Percentiles rank a stretch among this genome's conserved stretches.
phyloP scores from a whole-genome alignment of 768 basidiomycete species.

The Pilatotrama ljubarskyi region DNA sequence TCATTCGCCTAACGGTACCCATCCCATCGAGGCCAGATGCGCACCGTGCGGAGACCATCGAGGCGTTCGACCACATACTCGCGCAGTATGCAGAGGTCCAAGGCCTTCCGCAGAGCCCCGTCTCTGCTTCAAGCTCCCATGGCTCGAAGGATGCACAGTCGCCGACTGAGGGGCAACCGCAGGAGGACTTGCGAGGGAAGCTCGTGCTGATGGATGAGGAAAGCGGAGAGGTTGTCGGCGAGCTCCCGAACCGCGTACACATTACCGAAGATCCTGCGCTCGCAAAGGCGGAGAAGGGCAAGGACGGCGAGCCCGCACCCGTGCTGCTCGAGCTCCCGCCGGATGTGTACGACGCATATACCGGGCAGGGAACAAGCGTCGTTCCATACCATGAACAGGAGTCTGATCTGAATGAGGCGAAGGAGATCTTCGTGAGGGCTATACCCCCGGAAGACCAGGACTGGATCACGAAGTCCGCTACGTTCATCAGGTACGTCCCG shows the following conservation, averaged over 20 bases:
- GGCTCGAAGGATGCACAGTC: neutral
- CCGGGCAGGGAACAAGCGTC: constrained; percentile 21
- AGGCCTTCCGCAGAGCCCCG: constrained; percentile 18
- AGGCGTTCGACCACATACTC: constrained; percentile 66
- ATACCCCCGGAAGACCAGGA: constrained; percentile 70
- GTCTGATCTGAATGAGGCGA: constrained; percentile 33
- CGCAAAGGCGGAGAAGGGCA: constrained; percentile 37
- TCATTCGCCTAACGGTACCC: constrained; percentile 31
- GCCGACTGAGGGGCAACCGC: neutral
- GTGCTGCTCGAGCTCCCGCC: constrained; percentile 75
- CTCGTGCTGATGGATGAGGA: constrained; percentile 73
- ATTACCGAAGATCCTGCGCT: constrained; percentile 63
- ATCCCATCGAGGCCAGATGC: constrained; percentile 28
- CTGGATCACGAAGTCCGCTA: constrained; percentile 62
- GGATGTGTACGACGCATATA: constrained; percentile 36
- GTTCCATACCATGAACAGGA: constrained; percentile 13
- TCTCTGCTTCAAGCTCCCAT: neutral
- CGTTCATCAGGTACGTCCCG: constrained; percentile 55
- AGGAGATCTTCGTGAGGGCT: constrained; percentile 57
- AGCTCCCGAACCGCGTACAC: constrained; percentile 57
- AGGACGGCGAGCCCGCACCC: constrained; percentile 34
- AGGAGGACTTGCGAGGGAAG: constrained; percentile 43
- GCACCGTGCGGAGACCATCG: constrained; percentile 53
- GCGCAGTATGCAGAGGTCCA: constrained; percentile 61
- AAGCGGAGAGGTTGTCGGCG: constrained; percentile 70